Percentiles rank a stretch among this genome's conserved stretches.
Evolutionary conservation across 2,329 filamentous ascomycete species (phyloP).

Genomic region (Metarhizium guizhouense): DNA sequence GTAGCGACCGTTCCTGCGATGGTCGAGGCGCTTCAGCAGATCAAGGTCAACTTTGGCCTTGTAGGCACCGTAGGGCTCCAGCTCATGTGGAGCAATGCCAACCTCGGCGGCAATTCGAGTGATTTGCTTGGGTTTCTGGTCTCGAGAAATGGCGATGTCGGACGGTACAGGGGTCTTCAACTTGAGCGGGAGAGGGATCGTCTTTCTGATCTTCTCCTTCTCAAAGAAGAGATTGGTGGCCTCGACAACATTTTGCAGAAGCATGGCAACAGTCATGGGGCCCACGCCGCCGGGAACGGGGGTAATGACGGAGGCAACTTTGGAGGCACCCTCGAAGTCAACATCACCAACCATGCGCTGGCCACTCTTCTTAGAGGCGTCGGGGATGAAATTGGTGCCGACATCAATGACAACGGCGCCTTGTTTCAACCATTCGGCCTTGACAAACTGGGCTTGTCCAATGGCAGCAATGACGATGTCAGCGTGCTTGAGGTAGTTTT

Average conservation of each 20-base stretch:
- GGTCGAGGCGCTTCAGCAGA: slow-evolving; percentile 72
- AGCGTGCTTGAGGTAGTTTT: slow-evolving; percentile 67
- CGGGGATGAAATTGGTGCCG: slow-evolving; percentile 90
- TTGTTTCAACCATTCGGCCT: slow-evolving; percentile 91
- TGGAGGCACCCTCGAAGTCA: slow-evolving; percentile 73
- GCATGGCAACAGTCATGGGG: slow-evolving; percentile 98
- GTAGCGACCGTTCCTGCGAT: slow-evolving; percentile 84
- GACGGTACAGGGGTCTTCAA: slow-evolving; percentile 78
- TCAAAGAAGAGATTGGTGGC: slow-evolving; percentile 76
- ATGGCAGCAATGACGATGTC: slow-evolving; percentile 92
- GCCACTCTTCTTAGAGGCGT: slow-evolving; percentile 84
- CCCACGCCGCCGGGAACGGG: slow-evolving; percentile 95
- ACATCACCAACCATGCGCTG: slow-evolving; percentile 91
- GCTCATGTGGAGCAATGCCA: slow-evolving; percentile 78
- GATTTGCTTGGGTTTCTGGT: slow-evolving; percentile 87
- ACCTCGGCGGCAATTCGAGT: slow-evolving; percentile 76
- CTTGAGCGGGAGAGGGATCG: slow-evolving; percentile 76
- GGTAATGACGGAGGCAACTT: slow-evolving; percentile 88
- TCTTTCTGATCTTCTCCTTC: slow-evolving; percentile 68
- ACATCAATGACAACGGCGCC: slow-evolving; percentile 96
- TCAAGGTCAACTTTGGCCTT: slow-evolving; percentile 91
- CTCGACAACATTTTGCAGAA: slow-evolving; percentile 90
- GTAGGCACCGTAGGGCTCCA: slow-evolving; percentile 90
- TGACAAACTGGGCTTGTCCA: slow-evolving; percentile 77
- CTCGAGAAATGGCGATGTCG: slow-evolving; percentile 84